Conservation (phyloP, 169 alveolate genomes). For the Sarcocystis neurona region DNA sequence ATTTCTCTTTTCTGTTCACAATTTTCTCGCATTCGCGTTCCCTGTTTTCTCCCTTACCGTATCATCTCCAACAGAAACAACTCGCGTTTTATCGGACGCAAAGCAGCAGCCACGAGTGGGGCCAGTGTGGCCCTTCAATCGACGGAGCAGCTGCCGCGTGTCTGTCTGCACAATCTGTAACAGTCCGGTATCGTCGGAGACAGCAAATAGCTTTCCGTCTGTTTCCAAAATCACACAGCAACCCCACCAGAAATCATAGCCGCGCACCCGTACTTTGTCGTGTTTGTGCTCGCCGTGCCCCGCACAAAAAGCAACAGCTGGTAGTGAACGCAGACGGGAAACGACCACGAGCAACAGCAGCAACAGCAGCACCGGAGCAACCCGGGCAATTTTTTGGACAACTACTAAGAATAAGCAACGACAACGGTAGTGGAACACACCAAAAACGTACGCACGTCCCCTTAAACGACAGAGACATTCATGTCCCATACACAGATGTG, state of each 20-base stretch:
- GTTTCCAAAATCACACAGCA: neutral
- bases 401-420: no score
- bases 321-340: no score
- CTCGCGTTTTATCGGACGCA: neutral
- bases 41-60: no score
- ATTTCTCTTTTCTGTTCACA: no score
- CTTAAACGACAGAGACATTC: no score
- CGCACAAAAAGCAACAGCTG: neutral
- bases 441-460: no score
- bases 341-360: neutral
- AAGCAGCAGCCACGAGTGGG: neutral
- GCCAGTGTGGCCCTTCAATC: constrained; percentile 24
- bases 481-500: no score
- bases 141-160: constrained; percentile 29
- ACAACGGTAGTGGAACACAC: no score
- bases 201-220: constrained; percentile 19
- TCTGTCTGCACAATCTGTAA: constrained; percentile 31
- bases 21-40: no score
- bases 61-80: constrained; percentile 16
- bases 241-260: neutral
- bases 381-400: no score
- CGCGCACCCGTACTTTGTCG: no score
- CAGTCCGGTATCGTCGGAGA: constrained; percentile 23
- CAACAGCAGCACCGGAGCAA: neutral
- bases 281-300: no score